These are phyloP conservation scores for Lodderomyces jiufengensis DNA, from an alignment of 1,139 yeast genomes.

Conservation along the genomic window DNA sequence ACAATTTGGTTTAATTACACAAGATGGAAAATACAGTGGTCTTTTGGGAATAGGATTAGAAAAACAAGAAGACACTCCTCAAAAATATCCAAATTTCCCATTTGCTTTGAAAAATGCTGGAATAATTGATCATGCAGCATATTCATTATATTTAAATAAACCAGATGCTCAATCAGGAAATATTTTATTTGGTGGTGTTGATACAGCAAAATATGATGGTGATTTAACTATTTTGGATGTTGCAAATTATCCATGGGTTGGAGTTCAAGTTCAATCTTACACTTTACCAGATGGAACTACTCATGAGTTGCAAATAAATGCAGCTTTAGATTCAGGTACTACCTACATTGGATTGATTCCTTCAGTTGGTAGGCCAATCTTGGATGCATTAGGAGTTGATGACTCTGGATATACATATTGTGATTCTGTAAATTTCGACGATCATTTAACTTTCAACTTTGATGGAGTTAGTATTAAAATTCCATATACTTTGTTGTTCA, in stretches of 20 bases:
- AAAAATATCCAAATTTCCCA: slow-evolving; percentile 29
- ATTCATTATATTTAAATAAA: slow-evolving; percentile 31
- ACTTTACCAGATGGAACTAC: neutral
- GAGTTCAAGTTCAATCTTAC: neutral
- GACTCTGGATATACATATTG: slow-evolving; percentile 7
- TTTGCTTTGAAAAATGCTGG: slow-evolving; percentile 29
- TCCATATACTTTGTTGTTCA: slow-evolving; percentile 5
- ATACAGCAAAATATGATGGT: slow-evolving; percentile 25
- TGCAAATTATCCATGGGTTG: neutral
- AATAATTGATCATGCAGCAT: slow-evolving; percentile 39
- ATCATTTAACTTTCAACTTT: slow-evolving; percentile 6
- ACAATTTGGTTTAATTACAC: slow-evolving; percentile 17
- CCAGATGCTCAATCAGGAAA: slow-evolving; percentile 21
- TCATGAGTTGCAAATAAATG: neutral
- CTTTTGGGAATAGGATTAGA: slow-evolving; percentile 19
- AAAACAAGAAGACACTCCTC: slow-evolving; percentile 10
- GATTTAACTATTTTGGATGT: slow-evolving; percentile 7
- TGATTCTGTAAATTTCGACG: slow-evolving; percentile 4
- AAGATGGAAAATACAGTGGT: slow-evolving; percentile 13
- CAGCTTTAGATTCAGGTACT: slow-evolving; percentile 24
- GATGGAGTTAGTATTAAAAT: slow-evolving; percentile 8
- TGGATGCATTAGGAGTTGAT: slow-evolving; percentile 16
- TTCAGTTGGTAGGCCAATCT: slow-evolving; percentile 12
- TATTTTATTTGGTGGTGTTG: slow-evolving; percentile 30
- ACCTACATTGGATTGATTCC: slow-evolving; percentile 27